Evolutionary conservation across 2,329 filamentous ascomycete genomes (phyloP), one percentile per base, ranked within the genome.

Genomic region (Xylaria sp.): DNA sequence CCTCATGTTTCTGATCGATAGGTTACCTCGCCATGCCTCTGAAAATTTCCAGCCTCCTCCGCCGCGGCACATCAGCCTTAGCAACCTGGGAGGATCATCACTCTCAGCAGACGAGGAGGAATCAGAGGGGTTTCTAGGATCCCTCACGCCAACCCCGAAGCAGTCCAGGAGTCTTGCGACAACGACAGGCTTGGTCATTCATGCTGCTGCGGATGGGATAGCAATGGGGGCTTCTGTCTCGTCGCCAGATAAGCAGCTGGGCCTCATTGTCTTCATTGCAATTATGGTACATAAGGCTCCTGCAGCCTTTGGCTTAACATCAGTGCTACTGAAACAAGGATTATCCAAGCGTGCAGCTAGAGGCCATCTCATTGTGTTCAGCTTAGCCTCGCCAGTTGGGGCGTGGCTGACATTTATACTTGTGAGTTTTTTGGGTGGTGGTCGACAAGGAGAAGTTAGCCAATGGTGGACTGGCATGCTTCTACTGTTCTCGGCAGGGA

Each of bases 281-380:
- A 96, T 99, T 74, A 97, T 99, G 92, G 89, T 98, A 6, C 96
- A 99, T 81, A 99, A 98, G 82, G 95, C 94, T 1, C 95, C 94
- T 0, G 96, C 96, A 1, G 94, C 96, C 0, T 99, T 99, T 82
- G 96, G 96, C 0, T 83, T 99, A 57, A 98, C 95, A 0, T 94
- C 94, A 1, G 89, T 98, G 1, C 83, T 99, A 56, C 84, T 99
- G 56, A 97, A 95, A 79, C 94, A 98, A 78, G 96, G 96, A 0
- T 84, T 98, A 0, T 94, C 92, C 13, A 98, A 97, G 80, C 90
- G 95, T 52, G 91, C 90, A 10, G 93, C 94, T 0, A 86, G 95
- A 66, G 91, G 91, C 0, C 96, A 98, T 80, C 84, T 99, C 36
- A 88, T 97, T 63, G 87, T 98, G 23, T 99, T 99, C 80, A 97